A percentile compares a stretch with the other conserved stretches of the same genome.
Conservation (phyloP, 768 basidiomycete genomes). For the button mushroom (Agaricus bisporus) region DNA sequence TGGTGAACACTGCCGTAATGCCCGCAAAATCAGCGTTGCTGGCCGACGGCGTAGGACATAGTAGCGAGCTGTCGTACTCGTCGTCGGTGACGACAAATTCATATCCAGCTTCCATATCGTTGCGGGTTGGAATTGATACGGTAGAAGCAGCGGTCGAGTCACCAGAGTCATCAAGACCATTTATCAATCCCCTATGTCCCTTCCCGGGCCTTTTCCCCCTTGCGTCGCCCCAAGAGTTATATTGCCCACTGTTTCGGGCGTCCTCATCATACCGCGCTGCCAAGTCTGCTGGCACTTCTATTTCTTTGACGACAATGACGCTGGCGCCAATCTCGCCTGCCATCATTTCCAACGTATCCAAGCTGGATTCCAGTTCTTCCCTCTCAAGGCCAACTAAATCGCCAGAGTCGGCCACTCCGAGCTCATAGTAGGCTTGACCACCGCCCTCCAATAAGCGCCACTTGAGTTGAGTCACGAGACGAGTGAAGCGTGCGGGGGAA, state of each 20-base stretch:
- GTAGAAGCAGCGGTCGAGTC: conserved; percentile 13
- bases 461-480: conserved; percentile 91
- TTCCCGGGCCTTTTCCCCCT: conserved; percentile 32
- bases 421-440: conserved; percentile 79
- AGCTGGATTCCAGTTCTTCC: conserved; percentile 69
- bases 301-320: conserved; percentile 85
- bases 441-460: conserved; percentile 88
- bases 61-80: conserved; percentile 22
- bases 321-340: conserved; percentile 90
- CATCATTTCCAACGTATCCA: conserved; percentile 91
- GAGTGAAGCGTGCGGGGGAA: conserved; percentile 65
- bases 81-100: conserved; percentile 33
- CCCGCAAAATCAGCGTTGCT: conserved; percentile 15
- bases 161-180: conserved; percentile 20
- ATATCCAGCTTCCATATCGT: conserved; percentile 32
- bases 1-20: conserved; percentile 33
- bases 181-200: conserved; percentile 28
- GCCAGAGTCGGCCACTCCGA: conserved; percentile 83
- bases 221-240: conserved; percentile 18
- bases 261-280: conserved; percentile 19
- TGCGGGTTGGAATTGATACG: conserved; percentile 9
- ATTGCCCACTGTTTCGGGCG: not conserved
- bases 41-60: conserved; percentile 7
- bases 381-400: conserved; percentile 74
- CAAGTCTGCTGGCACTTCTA: conserved; percentile 63